Conservation (phyloP, 805 yeast species). For the Komagataella phaffii region DNA sequence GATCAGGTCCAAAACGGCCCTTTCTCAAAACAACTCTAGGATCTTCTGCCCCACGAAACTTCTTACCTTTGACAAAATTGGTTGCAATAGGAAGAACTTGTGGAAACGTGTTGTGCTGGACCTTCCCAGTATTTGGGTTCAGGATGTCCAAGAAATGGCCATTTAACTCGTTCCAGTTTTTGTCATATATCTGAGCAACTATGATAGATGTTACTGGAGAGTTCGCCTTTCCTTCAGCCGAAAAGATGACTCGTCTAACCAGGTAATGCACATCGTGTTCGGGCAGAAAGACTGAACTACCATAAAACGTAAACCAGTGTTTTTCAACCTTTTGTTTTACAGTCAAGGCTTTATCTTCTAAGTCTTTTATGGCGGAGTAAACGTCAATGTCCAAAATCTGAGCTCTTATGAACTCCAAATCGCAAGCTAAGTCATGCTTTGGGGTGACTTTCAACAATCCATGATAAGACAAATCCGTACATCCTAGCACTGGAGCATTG, state of each 20-base stretch:
- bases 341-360: neutral
- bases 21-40: conserved; percentile 19
- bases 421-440: neutral
- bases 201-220: conserved; percentile 1
- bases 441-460: neutral
- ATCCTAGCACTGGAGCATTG: neutral
- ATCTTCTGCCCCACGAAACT: conserved; percentile 24
- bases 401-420: neutral
- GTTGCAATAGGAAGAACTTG: conserved; percentile 1
- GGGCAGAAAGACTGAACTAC: conserved; percentile 21
- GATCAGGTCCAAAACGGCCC: conserved; percentile 20
- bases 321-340: neutral
- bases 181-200: conserved; percentile 20
- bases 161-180: conserved; percentile 22
- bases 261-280: conserved; percentile 27
- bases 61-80: neutral
- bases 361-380: neutral
- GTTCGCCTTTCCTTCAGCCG: conserved; percentile 4
- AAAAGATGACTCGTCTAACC: conserved; percentile 22
- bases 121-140: neutral
- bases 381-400: neutral
- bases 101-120: neutral
- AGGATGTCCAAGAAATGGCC: neutral
- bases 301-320: conserved; percentile 4
- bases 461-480: neutral